Base-by-base conservation (phyloP, 129 eudicot genomes). In the Cynara cardunculus region DNA sequence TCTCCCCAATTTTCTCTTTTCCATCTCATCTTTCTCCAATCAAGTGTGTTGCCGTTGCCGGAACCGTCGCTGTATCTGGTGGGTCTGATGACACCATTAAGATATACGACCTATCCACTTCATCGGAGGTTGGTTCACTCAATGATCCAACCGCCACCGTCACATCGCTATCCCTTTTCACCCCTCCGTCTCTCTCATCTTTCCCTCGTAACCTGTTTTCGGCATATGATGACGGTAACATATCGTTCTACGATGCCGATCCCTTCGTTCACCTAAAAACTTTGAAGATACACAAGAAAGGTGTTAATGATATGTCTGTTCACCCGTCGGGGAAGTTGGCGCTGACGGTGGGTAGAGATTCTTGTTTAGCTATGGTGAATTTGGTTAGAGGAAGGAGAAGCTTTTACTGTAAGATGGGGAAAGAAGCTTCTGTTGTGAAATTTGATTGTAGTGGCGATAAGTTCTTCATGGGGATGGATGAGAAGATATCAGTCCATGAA, bases 81-180 rank as follows among this genome's bases (percentile, higher is more conserved):
- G 95, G 96, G 8, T 78, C 93, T 79, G 99, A 92, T 62, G 99
- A 96, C 88, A 87, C 97, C 12, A 86, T 96, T 86, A 96, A 96
- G 59, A 87, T 96, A 75, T 96, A 93, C 91, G 97, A 96, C 86
- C 91, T 96, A 37, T 78, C 98, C 4, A 78, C 99, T 68, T 89
- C 87, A 39, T 73, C 93, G 3, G 98, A 96, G 28, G 83, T 93
- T 31, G 99, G 99, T 3, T 91, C 98, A 22, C 80, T 89, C 25
- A 90, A 78, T 75, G 86, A 91, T 72, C 83, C 89, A 44, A 81
- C 99, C 70, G 32, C 97, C 73, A 86, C 95, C 44, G 88, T 91
- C 85, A 91, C 99, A 6, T 69, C 93, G 7, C 87, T 91, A 72
- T 81, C 87, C 67, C 87, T 85, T 74, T 87, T 84, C 70, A 86